Base-by-base conservation (phyloP, 768 basidiomycete species). In the Tremella yokohamensis region DNA sequence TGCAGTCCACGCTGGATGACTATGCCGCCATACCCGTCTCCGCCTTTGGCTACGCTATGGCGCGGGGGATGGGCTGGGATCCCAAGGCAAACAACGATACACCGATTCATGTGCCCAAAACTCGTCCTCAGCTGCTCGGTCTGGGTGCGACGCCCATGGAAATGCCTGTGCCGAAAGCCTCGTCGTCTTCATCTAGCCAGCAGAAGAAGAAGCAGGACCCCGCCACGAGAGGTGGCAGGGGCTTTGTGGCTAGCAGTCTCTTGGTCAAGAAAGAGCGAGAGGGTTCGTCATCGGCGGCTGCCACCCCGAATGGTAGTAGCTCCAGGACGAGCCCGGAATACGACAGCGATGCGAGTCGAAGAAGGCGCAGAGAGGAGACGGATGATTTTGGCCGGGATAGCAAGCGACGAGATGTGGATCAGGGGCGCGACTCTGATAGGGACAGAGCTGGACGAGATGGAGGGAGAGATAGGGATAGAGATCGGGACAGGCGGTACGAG, bases 61-160 rank as follows among this genome's bases (percentile, higher is more conserved):
- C 96, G 3, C 83, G 92, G 45, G 94, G 94, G 0, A 98, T 98
- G 96, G 93, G 93, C 1, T 97, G 91, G 91, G 88, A 88, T 60
- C 75, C 75, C 2, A 64, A 61, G 9, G 44, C 59, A 11, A 85
- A 88, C 37, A 87, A 88, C 0, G 82, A 82, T 2, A 69, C 70
- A n/a, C 84, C 90, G 65, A 87, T 92, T 1, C 92, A 90, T 73
- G 77, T 93, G 0, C 96, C 96, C 0, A 79, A 82, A 54, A 80
- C 88, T 1, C 82, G 96, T 15, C 92, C 94, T 0, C 86, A 91
- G 0, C 77, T 98, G 12, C 78, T 98, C 9, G 96, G 94, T 0
- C 87, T 99, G 25, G 93, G 96, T 1, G 96, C 96, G 1, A 98
- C 96, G 71, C 88, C 93, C 67, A 82, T 82, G 67, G 80, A 83